Base-by-base conservation (phyloP, 768 basidiomycete species). In the Phanerochaete sordida region DNA sequence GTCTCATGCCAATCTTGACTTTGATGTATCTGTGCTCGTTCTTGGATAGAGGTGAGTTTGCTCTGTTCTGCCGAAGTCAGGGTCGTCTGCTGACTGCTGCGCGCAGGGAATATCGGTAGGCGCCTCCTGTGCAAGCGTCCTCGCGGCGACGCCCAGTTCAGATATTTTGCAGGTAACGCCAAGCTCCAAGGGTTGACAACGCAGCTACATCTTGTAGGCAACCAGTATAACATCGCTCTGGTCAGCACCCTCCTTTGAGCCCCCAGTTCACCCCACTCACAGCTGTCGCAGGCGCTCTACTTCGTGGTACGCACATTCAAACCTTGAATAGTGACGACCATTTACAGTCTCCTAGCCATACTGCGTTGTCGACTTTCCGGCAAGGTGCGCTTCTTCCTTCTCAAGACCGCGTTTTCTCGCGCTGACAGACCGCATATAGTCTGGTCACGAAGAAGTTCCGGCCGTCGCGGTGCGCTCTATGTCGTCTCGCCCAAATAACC, bases 351-450 rank as follows among this genome's bases (percentile, higher is more conserved):
- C 21, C 1, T 15, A 82, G 84, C 82, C 81, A 7, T 84, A 82
- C 64, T 85, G 84, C 66, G 73, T 82, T 1, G 85, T 86, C 58
- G 87, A 89, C 72, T 86, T 81, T 61, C 87, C 87, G 0, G 79
- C 85, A 27, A 90, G 89, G 86, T 88, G 62, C 13, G 16, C 30
- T n/a, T 30, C 19, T 19, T 11, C 76, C 66, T 28, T 21, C 12
- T 16, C 11, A 3, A 12, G 6, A 24, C 26, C 43, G 44, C 39
- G 19, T 4, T 7, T 35, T 43, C 39, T 21, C 16, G 4, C 44
- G 48, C 23, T 49, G 13, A 23, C 23, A 19, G n/a, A n/a, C 26
- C 15, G 6, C 13, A n/a, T 47, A n/a, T 62, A 72, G 65, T 65
- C 64, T 87, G 52, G 80, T 85, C 4, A 72, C 88, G 28, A 87